A percentile compares a stretch with the other conserved stretches of the same genome.
Conservation (phyloP, 192 early-diverging fungal species). For the Backusella australiensis region DNA sequence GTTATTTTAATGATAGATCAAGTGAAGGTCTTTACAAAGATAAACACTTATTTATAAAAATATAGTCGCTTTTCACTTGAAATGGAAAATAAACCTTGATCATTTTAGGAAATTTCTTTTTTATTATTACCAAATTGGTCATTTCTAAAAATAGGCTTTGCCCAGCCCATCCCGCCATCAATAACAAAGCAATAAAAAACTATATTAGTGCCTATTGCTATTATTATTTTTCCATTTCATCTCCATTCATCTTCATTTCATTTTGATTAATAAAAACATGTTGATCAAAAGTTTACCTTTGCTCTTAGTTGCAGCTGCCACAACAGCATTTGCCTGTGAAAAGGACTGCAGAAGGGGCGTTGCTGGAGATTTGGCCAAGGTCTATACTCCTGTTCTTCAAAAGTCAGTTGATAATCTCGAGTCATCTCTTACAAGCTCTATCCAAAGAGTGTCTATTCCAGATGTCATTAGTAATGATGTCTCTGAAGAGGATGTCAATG, state of each 20-base stretch:
- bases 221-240: not conserved
- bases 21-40: too few species aligned
- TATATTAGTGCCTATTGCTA: not conserved
- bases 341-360: slow-evolving; percentile 47
- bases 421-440: slow-evolving; percentile 19
- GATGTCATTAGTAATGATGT: slow-evolving; percentile 16
- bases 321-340: slow-evolving; percentile 43
- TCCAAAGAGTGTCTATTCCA: slow-evolving; percentile 28
- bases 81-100: not conserved
- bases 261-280: slow-evolving; percentile 8
- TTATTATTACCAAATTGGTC: not conserved
- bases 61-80: not conserved
- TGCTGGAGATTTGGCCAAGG: slow-evolving; percentile 41
- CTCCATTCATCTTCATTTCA: not conserved
- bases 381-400: slow-evolving; percentile 39
- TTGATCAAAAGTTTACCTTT: slow-evolving; percentile 8
- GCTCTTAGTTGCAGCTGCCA: slow-evolving; percentile 1
- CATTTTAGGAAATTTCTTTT: not conserved
- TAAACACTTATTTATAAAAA: too few species aligned
- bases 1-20: too few species aligned
- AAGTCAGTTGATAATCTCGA: slow-evolving; percentile 27
- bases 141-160: not conserved
- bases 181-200: not conserved
- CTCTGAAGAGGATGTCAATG: slow-evolving; percentile 9
- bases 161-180: not conserved